Conservation (phyloP, 2,329 filamentous ascomycete species). For the Hirsutella thompsonii region DNA sequence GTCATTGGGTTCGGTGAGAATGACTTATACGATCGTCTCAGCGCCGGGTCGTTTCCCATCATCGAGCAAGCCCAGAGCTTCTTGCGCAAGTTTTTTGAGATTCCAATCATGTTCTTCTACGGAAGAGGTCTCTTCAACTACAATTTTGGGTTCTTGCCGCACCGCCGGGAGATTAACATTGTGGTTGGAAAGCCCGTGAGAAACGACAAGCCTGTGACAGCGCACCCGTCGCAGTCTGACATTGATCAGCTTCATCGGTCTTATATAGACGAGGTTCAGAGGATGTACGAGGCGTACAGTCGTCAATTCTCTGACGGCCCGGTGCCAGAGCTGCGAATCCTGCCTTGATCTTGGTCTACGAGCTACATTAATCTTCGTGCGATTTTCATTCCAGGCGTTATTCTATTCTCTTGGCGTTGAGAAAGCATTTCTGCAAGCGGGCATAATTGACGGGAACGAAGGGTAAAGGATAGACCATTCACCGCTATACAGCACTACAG, state of each 20-base stretch:
- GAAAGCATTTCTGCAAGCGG: too few species aligned
- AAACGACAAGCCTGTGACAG: constrained; percentile 41
- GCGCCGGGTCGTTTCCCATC: constrained; percentile 60
- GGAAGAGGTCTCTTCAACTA: constrained; percentile 94
- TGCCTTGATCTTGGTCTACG: too few species aligned
- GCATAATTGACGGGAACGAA: too few species aligned
- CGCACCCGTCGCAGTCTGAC: constrained; percentile 56
- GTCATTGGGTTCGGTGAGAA: constrained; percentile 92
- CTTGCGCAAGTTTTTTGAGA: constrained; percentile 75
- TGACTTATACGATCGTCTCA: constrained; percentile 84
- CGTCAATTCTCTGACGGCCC: constrained; percentile 56
- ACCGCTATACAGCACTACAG: too few species aligned
- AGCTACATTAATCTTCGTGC: too few species aligned
- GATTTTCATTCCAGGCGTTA: too few species aligned
- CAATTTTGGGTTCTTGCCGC: constrained; percentile 92
- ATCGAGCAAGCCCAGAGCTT: constrained; percentile 74
- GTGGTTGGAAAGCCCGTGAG: constrained; percentile 75
- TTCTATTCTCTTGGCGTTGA: too few species aligned
- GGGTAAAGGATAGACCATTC: too few species aligned
- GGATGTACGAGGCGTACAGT: constrained; percentile 67
- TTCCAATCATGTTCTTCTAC: constrained; percentile 83
- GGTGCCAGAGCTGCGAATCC: constrained; percentile 51
- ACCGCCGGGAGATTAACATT: constrained; percentile 74
- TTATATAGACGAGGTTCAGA: constrained; percentile 64
- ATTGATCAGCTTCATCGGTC: constrained; percentile 67